phyloP scores from a whole-genome alignment of 805 yeast species.

The Candida sithepensis region DNA sequence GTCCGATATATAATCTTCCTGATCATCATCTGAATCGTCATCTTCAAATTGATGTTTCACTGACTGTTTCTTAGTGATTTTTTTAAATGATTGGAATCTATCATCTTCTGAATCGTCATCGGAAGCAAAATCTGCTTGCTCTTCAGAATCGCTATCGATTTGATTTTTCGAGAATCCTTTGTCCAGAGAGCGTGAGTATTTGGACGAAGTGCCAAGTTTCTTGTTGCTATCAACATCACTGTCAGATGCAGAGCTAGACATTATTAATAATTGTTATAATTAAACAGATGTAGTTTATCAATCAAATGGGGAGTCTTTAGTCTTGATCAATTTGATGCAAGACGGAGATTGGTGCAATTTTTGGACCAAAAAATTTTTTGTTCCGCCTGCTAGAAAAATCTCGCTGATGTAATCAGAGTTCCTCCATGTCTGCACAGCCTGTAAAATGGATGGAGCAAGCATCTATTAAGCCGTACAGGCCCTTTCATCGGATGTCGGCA shows the following conservation, averaged over 20 bases:
- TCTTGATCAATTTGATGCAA: too few species aligned
- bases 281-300: too few species aligned
- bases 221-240: slow-evolving; percentile 10
- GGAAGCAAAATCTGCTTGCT: slow-evolving; percentile 1
- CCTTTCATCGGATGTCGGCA: too few species aligned
- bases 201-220: too few species aligned
- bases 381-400: background rate
- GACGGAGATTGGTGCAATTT: too few species aligned
- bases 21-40: slow-evolving; percentile 9
- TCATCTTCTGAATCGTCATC: slow-evolving; percentile 5
- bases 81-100: slow-evolving; percentile 1
- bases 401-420: background rate
- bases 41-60: slow-evolving; percentile 6
- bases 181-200: too few species aligned
- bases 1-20: background rate
- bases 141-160: slow-evolving; percentile 4
- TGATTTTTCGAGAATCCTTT: background rate
- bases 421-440: too few species aligned
- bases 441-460: too few species aligned
- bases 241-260: background rate
- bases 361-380: too few species aligned
- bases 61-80: slow-evolving; percentile 12
- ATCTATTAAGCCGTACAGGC: too few species aligned
- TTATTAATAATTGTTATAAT: too few species aligned
- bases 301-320: too few species aligned